Base-by-base conservation (phyloP, 2,329 filamentous ascomycete species). In the Incumbomyces delicatus region DNA sequence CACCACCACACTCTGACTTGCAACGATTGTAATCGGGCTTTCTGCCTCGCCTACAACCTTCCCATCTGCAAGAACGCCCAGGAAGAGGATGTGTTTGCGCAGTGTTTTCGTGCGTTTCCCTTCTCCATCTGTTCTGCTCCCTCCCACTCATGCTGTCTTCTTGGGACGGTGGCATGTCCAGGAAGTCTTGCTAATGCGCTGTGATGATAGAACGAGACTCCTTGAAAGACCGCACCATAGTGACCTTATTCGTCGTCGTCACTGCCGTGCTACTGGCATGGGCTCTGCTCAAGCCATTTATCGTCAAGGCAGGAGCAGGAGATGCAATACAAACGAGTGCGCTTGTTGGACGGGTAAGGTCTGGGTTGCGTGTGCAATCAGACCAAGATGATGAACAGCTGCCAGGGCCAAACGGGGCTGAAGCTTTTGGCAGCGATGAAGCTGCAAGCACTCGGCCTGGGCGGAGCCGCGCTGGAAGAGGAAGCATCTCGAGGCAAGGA, bases 11-110 rank as follows among this genome's bases (percentile, higher is more conserved):
- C 66, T 8, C 60, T 74, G 42, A 79, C 72, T 18, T 84, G 80
- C 61, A 78, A 73, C 47, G 80, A 83, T 60, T 84, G 80, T 63
- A 84, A 78, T 56, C 76, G 80, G 50, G 75, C 78, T 54, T 83
- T 82, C 63, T 84, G 80, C 58, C 63, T 82, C 34, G 70, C 73
- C 46, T 81, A 82, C 54, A 72, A 78, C 44, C 66, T 80, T 40
- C 75, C 76, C 1, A 78, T 57, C 44, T 83, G 80, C 58, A 75
- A 79, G 52, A 72, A 68, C 29, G 76, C 73, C 16, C 76, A 74
- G 55, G 77, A 80, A 56, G 78, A 80, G 40, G 78, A 82, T 57
- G 73, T 84, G 2, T 72, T 78, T 49, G 79, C 80, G 4, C 79
- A 75, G 8, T 84, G 80, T 64, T 83, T 83, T 57, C 80, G 75